These are phyloP conservation scores for Acacia confusa DNA, from an alignment of 306 rosid species.

Conservation along the genomic window DNA sequence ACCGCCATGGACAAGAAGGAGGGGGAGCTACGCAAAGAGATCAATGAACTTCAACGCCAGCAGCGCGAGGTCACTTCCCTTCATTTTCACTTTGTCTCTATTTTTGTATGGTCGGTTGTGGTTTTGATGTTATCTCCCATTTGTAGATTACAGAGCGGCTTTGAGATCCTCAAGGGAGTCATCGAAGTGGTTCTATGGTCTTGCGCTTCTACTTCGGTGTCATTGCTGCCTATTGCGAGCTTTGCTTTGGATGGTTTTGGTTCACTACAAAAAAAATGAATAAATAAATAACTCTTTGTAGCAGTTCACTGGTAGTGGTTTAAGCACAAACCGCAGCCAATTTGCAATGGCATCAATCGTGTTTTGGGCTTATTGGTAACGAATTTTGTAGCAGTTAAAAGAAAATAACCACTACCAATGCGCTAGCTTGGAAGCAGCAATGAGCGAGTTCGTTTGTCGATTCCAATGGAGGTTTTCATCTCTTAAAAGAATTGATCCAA, in stretches of 20 bases:
- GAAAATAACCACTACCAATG: too few relatives aligned
- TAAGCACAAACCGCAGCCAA: too few relatives aligned
- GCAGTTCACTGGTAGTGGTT: too few relatives aligned
- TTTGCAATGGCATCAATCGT: too few relatives aligned
- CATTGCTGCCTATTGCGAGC: slow-evolving; percentile 25
- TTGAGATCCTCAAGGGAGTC: slow-evolving; percentile 95
- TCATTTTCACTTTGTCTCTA: neutral
- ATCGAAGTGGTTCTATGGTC: slow-evolving; percentile 76
- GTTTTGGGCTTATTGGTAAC: too few relatives aligned
- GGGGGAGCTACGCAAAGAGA: slow-evolving; percentile 82
- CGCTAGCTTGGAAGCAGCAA: neutral
- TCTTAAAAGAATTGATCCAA: neutral
- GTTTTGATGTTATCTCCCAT: neutral
- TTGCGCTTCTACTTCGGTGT: slow-evolving; percentile 8
- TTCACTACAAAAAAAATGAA: too few relatives aligned
- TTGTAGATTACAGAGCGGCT: slow-evolving; percentile 44
- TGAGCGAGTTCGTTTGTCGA: neutral
- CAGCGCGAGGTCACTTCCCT: slow-evolving; percentile 73
- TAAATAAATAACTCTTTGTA: too few relatives aligned
- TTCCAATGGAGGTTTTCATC: neutral
- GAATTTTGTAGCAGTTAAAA: too few relatives aligned
- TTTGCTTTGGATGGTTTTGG: neutral
- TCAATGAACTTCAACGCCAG: slow-evolving; percentile 92
- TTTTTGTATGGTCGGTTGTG: neutral
- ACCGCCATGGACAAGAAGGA: slow-evolving; percentile 72